Evolutionary conservation across 495 filamentous ascomycete species (phyloP).

Genomic region (Daldinia caldariorum): DNA sequence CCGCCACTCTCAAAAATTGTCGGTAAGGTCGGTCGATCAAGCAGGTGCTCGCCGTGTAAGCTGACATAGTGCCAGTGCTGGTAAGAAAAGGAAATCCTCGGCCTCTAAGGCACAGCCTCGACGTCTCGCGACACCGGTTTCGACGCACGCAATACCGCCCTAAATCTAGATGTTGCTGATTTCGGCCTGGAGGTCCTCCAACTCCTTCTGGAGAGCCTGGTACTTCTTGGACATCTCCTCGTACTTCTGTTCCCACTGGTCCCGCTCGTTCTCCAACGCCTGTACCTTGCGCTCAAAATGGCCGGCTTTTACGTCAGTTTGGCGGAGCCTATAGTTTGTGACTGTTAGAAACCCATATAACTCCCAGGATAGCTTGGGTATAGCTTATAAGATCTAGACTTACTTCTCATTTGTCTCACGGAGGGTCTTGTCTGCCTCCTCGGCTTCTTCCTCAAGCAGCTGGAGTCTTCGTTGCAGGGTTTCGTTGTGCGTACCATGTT

Average conservation of each 20-base stretch:
- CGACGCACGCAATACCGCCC: constrained; percentile 44
- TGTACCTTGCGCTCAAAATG: constrained; percentile 99
- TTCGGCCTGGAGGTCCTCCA: constrained; percentile 86
- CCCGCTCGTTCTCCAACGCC: constrained; percentile 86
- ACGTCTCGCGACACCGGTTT: constrained; percentile 35
- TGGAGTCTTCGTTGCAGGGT: constrained; percentile 88
- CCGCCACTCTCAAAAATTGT: constrained; percentile 16
- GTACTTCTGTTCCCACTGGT: constrained; percentile 95
- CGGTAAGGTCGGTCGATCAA: constrained; percentile 29
- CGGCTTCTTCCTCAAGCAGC: constrained; percentile 96
- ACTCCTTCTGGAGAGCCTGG: constrained; percentile 82
- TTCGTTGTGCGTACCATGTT: constrained; percentile 86
- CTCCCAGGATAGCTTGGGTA: neutral
- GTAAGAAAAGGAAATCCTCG: constrained; percentile 34
- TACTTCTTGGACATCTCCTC: constrained; percentile 95
- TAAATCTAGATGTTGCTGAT: constrained; percentile 96
- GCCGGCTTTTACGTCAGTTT: constrained; percentile 98
- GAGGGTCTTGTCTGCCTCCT: constrained; percentile 91
- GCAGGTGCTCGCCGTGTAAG: constrained; percentile 21
- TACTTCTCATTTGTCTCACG: constrained; percentile 99
- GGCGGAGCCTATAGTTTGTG: constrained; percentile 75
- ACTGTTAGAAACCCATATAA: constrained; percentile 43
- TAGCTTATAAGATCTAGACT: constrained; percentile 45
- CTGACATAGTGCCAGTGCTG: constrained; percentile 33
- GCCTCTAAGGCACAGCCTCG: constrained; percentile 29